These are phyloP conservation scores for Glycine latifolia DNA, from an alignment of 306 rosid species.

Conservation along the genomic window DNA sequence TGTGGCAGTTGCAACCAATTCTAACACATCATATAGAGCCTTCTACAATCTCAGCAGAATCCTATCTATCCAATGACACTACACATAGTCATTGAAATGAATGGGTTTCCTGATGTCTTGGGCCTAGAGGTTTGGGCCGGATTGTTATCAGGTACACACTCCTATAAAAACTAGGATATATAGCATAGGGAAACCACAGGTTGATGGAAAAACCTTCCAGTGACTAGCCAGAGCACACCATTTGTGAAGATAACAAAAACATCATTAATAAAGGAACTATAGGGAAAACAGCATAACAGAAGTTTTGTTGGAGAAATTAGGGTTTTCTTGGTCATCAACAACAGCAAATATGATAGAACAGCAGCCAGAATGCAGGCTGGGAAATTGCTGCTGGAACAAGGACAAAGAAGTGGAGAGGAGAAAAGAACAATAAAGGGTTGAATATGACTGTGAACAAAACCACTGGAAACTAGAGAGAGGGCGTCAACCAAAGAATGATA, in stretches of 20 bases:
- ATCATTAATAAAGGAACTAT: background rate
- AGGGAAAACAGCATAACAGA: background rate
- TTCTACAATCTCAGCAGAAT: no score
- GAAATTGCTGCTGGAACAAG: slow-evolving; percentile 15
- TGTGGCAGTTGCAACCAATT: no score
- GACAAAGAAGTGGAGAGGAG: background rate
- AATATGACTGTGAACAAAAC: background rate
- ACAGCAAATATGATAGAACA: no score
- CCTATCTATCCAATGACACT: no score
- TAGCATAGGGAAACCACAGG: background rate
- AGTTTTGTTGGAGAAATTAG: slow-evolving; percentile 3
- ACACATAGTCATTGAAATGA: no score
- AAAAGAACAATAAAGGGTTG: background rate
- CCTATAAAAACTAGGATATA: background rate
- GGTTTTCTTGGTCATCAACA: slow-evolving; percentile 1
- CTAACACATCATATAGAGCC: no score
- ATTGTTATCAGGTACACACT: background rate
- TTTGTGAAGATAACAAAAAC: background rate
- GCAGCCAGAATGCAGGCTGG: background rate
- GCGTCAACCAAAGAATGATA: background rate
- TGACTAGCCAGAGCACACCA: slow-evolving; percentile 4
- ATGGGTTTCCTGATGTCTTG: no score
- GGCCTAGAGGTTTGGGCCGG: no score
- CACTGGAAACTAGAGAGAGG: background rate
- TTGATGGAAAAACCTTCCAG: background rate